Conservation (phyloP, 192 early-diverging fungal species). For the Tieghemiomyces parasiticus region DNA sequence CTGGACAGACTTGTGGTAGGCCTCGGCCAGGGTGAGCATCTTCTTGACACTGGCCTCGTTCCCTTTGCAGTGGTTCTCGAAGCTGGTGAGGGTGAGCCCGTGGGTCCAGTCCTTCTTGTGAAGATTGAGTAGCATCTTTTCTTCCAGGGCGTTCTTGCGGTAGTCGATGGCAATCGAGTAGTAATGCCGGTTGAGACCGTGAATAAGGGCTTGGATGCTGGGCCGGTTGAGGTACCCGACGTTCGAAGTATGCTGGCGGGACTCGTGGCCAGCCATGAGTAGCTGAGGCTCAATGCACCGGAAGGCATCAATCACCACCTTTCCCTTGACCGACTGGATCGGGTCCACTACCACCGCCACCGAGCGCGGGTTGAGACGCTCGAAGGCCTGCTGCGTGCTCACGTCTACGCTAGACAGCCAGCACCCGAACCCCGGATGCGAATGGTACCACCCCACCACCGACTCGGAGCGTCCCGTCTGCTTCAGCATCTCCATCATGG, state of each 20-base stretch:
- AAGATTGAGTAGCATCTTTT: constrained; percentile 97
- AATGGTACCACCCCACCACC: constrained; percentile 99
- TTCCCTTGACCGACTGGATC: constrained; percentile 98
- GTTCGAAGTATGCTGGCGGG: constrained; percentile 95
- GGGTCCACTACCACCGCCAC: constrained; percentile 99
- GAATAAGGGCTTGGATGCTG: constrained; percentile 92
- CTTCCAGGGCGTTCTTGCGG: constrained; percentile 97
- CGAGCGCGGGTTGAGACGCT: constrained; percentile 80
- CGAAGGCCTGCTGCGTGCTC: constrained; percentile 98
- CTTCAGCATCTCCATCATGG: constrained; percentile 99
- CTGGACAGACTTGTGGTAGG: constrained; percentile 95
- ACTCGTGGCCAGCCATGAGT: constrained; percentile 74
- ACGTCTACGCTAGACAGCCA: constrained; percentile 99
- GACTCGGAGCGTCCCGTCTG: constrained; percentile 97
- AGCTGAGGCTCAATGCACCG: constrained; percentile 85
- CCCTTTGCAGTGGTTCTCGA: constrained; percentile 58
- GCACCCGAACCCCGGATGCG: constrained; percentile 99
- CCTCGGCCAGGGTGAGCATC: constrained; percentile 80
- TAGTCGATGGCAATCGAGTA: constrained; percentile 99
- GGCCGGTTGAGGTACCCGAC: constrained; percentile 98
- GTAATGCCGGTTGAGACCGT: constrained; percentile 97
- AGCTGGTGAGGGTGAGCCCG: constrained; percentile 74
- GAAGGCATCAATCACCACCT: constrained; percentile 99
- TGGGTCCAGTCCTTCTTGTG: constrained; percentile 99
- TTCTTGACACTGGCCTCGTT: constrained; percentile 81